Evolutionary conservation across 1,284 basidiomycete genomes (phyloP).

Genomic region (Lentinus polychrous): DNA sequence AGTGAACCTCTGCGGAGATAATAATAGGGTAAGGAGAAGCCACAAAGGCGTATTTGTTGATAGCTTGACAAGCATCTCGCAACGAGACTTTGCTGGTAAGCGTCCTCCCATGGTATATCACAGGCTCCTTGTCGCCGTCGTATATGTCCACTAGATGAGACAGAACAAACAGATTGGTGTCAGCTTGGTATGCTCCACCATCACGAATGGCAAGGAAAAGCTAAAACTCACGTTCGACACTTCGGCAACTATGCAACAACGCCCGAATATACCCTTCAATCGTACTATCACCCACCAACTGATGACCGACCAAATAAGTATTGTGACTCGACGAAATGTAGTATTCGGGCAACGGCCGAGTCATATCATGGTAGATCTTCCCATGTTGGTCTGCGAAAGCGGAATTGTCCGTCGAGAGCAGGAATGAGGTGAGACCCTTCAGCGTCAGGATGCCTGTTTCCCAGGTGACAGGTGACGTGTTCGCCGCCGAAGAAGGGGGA

Average conservation of each 20-base stretch:
- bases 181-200: neutral
- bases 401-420: conserved; percentile 64
- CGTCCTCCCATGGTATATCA: conserved; percentile 90
- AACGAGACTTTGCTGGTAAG: conserved; percentile 84
- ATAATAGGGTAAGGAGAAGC: conserved; percentile 93
- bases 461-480: conserved; percentile 13
- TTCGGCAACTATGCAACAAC: conserved; percentile 83
- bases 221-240: conserved; percentile 76
- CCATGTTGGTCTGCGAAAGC: conserved; percentile 41
- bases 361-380: conserved; percentile 62
- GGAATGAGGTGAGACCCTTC: conserved; percentile 69
- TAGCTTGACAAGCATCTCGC: conserved; percentile 81
- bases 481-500: conserved; percentile 15
- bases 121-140: conserved; percentile 80
- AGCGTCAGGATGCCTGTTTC: conserved; percentile 38
- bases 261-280: conserved; percentile 96
- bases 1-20: conserved; percentile 93
- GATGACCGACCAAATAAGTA: conserved; percentile 93
- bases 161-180: neutral
- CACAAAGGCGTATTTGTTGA: conserved; percentile 90
- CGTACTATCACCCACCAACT: conserved; percentile 89
- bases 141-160: conserved; percentile 81
- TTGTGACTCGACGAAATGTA: conserved; percentile 95
- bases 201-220: neutral
- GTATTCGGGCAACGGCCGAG: conserved; percentile 80